Evolutionary conservation across 192 early-diverging fungal species (phyloP).

Genomic region (Coemansia sp.): DNA sequence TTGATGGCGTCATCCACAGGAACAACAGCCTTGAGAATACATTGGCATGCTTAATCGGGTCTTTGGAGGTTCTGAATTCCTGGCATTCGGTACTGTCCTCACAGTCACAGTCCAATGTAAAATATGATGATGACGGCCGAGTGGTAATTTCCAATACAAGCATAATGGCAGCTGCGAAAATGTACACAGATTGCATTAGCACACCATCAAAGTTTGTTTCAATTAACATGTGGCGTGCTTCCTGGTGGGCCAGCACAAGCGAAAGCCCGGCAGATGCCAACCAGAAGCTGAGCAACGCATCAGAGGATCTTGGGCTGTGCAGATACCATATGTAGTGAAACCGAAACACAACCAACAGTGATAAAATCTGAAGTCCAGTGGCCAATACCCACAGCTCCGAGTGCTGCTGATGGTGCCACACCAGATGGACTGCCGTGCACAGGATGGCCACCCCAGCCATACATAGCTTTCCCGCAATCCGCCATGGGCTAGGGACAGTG

Average conservation of each 20-base stretch:
- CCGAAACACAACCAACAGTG: not conserved
- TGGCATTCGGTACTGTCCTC: not conserved
- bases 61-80: not conserved
- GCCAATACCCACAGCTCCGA: not conserved
- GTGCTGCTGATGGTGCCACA: not conserved
- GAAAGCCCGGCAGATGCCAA: conserved; percentile 1
- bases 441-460: not conserved
- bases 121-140: not conserved
- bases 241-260: conserved; percentile 1
- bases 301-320: conserved; percentile 1
- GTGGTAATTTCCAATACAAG: conserved; percentile 21
- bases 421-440: not conserved
- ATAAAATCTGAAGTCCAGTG: conserved; percentile 1
- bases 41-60: not conserved
- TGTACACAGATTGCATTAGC: not conserved
- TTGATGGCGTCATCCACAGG: conserved; percentile 83
- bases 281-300: conserved; percentile 22
- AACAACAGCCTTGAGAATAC: conserved; percentile 59
- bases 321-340: not conserved
- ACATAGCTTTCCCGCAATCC: not conserved
- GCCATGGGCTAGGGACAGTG: not conserved
- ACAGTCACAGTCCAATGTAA: not conserved
- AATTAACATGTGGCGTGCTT: not conserved
- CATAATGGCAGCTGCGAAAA: conserved; percentile 6
- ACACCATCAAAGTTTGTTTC: not conserved